phyloP scores from a whole-genome alignment of 177 flowering plant species.

The Tripterygium wilfordii region DNA sequence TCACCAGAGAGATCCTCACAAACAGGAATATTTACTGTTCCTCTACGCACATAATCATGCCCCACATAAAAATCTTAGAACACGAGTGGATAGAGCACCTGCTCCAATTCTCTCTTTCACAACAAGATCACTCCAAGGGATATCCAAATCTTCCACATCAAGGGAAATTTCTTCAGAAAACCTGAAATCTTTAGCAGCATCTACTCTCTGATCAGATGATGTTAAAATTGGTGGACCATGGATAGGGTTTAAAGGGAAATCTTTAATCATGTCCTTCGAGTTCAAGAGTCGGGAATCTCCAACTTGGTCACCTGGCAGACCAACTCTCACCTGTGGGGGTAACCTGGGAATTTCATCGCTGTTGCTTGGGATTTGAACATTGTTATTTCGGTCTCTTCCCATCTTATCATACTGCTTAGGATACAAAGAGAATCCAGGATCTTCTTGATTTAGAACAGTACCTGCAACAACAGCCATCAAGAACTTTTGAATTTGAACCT shows the following conservation, averaged over 20 bases:
- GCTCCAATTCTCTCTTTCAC: slow-evolving; percentile 89
- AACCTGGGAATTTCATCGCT: slow-evolving; percentile 23
- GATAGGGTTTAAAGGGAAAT: slow-evolving; percentile 25
- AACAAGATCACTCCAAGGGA: slow-evolving; percentile 90
- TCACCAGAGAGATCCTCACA: neutral
- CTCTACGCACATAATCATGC: too few relatives aligned
- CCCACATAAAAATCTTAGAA: too few relatives aligned
- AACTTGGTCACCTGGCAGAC: slow-evolving; percentile 19
- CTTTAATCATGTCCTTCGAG: slow-evolving; percentile 21
- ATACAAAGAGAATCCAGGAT: slow-evolving; percentile 25
- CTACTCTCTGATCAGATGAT: slow-evolving; percentile 23
- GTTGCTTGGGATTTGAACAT: slow-evolving; percentile 19
- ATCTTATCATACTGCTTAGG: slow-evolving; percentile 27
- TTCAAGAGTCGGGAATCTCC: slow-evolving; percentile 24
- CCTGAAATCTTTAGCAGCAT: slow-evolving; percentile 29
- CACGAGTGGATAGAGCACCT: slow-evolving; percentile 56
- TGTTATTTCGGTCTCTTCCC: slow-evolving; percentile 17
- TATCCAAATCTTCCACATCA: slow-evolving; percentile 74
- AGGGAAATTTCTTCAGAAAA: slow-evolving; percentile 41
- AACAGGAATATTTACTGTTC: too few relatives aligned
- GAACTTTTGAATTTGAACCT: neutral
- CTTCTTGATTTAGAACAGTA: slow-evolving; percentile 30
- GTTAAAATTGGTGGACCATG: slow-evolving; percentile 24
- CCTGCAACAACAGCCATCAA: slow-evolving; percentile 21
- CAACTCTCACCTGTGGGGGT: slow-evolving; percentile 20